Evolutionary conservation across 257 asterid species (phyloP).

Genomic region (Solanum verrucosum): DNA sequence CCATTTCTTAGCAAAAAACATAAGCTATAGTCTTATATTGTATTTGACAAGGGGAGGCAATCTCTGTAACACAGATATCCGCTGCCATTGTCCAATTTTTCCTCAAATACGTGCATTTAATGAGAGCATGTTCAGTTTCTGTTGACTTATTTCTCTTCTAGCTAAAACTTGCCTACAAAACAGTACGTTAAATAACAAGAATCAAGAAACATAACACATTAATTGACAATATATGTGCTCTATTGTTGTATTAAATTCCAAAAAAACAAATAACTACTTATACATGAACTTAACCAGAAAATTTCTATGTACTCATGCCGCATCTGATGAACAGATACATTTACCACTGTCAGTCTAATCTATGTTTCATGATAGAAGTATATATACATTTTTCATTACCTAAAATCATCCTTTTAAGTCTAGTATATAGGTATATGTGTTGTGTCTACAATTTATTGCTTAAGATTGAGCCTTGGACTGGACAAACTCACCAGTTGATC

Average conservation of each 20-base stretch:
- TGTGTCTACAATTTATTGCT: background rate
- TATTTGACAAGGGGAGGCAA: background rate
- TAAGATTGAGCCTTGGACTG: background rate
- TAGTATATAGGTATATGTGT: background rate
- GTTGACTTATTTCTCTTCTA: background rate
- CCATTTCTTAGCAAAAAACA: conserved; percentile 1
- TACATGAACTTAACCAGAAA: background rate
- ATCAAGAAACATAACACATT: background rate
- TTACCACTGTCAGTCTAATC: background rate
- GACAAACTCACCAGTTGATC: background rate
- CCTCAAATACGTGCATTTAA: background rate
- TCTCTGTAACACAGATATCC: background rate
- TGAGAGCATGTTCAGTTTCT: background rate
- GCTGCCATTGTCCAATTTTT: background rate
- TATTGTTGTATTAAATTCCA: background rate
- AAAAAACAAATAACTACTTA: background rate
- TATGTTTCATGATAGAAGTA: background rate
- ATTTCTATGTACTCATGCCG: background rate
- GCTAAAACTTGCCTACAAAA: background rate
- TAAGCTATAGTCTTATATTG: conserved; percentile 4
- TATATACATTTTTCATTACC: background rate
- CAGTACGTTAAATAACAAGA: background rate
- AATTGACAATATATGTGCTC: background rate
- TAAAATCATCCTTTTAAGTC: background rate
- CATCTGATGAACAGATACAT: background rate